Percentiles rank a stretch among this genome's conserved stretches.
Evolutionary conservation across 148 eudicot genomes (phyloP).

Genomic region (Selenicereus undatus): DNA sequence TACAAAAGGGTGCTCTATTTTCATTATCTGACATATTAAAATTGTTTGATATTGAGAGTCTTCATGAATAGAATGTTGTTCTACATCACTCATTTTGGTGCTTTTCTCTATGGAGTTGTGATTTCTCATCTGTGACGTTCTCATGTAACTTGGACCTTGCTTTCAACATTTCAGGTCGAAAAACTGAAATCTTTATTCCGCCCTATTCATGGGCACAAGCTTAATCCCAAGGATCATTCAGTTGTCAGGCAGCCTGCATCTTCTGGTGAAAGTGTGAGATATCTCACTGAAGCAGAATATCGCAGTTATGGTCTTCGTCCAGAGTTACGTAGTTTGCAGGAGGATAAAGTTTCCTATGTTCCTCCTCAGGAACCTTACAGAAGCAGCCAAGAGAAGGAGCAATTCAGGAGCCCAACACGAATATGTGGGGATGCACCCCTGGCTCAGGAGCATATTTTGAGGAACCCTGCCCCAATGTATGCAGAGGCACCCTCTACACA

Average conservation of each 20-base stretch:
- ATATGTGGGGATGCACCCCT: slow-evolving; percentile 18
- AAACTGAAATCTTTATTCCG: slow-evolving; percentile 46
- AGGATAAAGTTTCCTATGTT: slow-evolving; percentile 16
- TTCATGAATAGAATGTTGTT: too few species aligned
- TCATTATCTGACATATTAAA: neutral
- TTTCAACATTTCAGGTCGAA: slow-evolving; percentile 47
- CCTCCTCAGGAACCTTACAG: slow-evolving; percentile 26
- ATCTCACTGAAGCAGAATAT: slow-evolving; percentile 49
- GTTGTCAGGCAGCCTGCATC: slow-evolving; percentile 8
- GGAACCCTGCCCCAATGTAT: too few species aligned
- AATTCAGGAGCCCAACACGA: slow-evolving; percentile 21
- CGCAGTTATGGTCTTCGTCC: slow-evolving; percentile 54
- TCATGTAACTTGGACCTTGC: neutral
- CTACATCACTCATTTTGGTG: neutral
- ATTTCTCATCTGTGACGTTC: neutral
- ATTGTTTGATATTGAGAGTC: too few species aligned
- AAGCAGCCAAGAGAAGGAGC: slow-evolving; percentile 26
- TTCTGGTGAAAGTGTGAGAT: slow-evolving; percentile 29
- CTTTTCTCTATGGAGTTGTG: neutral
- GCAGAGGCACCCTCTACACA: too few species aligned
- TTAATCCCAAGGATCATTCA: slow-evolving; percentile 21
- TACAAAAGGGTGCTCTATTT: too few species aligned
- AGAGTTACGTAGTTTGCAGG: slow-evolving; percentile 23
- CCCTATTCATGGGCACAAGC: slow-evolving; percentile 30
- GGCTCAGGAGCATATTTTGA: neutral